Evolutionary conservation across 2,329 filamentous ascomycete genomes (phyloP).

Genomic region (Paracorniculantispora psalliotae): DNA sequence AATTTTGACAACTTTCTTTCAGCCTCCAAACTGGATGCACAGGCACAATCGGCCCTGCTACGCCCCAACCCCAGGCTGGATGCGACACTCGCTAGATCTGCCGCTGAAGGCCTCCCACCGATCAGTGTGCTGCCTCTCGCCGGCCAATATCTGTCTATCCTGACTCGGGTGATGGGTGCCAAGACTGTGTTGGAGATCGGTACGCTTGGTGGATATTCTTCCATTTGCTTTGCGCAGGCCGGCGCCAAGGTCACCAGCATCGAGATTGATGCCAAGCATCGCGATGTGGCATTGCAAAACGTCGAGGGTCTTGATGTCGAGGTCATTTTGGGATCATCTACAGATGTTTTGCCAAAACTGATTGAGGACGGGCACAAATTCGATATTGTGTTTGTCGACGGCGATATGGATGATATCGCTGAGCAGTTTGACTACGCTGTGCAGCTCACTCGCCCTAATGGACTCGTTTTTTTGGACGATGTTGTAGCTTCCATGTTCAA

Average conservation of each 20-base stretch:
- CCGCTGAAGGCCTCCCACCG: conserved; percentile 29
- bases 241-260: conserved; percentile 40
- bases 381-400: conserved; percentile 48
- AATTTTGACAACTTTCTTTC: conserved; percentile 5
- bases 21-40: conserved; percentile 20
- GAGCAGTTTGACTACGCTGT: conserved; percentile 41
- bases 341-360: conserved; percentile 33
- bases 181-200: conserved; percentile 48
- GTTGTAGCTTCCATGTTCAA: conserved; percentile 32
- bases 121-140: conserved; percentile 32
- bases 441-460: conserved; percentile 31
- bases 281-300: conserved; percentile 41
- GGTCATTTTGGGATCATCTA: conserved; percentile 35
- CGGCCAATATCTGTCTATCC: conserved; percentile 36
- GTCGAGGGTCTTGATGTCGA: conserved; percentile 37
- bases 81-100: conserved; percentile 27
- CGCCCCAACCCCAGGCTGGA: conserved; percentile 12
- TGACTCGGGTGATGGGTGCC: conserved; percentile 30
- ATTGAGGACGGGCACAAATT: conserved; percentile 36
- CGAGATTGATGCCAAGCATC: conserved; percentile 41
- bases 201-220: conserved; percentile 49
- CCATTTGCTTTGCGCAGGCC: conserved; percentile 45
- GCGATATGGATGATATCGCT: conserved; percentile 43
- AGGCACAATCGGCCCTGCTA: not conserved
- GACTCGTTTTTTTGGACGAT: conserved; percentile 44